Conservation (phyloP, 306 rosid genomes). For the Medicago lupulina region DNA sequence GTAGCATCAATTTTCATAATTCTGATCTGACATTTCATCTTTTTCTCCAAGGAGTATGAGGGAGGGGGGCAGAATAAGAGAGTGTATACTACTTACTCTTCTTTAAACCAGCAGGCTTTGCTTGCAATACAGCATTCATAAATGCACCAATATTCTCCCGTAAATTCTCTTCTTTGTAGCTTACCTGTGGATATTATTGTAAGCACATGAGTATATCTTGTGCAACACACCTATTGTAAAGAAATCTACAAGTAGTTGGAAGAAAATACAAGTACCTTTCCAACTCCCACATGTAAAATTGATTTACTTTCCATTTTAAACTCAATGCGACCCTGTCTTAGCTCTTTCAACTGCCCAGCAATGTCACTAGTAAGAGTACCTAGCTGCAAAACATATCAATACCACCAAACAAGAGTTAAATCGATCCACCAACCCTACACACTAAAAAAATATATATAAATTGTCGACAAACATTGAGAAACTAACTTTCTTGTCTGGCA, state of each 20-base stretch:
- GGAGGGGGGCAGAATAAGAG: conserved; percentile 8
- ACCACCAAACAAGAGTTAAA: conserved; percentile 42
- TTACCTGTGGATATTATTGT: conserved; percentile 60
- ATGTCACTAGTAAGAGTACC: conserved; percentile 95
- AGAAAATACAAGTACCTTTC: conserved; percentile 68
- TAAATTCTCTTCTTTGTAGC: conserved; percentile 73
- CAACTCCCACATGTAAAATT: conserved; percentile 86
- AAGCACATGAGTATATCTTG: conserved; percentile 22
- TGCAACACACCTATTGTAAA: conserved; percentile 15
- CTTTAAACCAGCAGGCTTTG: conserved; percentile 91
- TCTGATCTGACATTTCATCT: conserved; percentile 15
- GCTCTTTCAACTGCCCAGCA: conserved; percentile 79
- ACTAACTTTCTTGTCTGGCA: conserved; percentile 97
- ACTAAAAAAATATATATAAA: conserved; percentile 33
- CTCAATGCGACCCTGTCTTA: conserved; percentile 81
- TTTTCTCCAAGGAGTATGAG: not conserved
- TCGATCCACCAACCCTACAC: conserved; percentile 15
- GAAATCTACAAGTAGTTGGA: conserved; percentile 31
- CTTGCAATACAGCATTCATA: conserved; percentile 81
- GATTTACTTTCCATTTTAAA: conserved; percentile 96
- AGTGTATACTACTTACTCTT: conserved; percentile 69
- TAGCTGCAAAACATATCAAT: conserved; percentile 61
- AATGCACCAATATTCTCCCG: conserved; percentile 96
- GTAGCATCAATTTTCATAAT: not conserved
- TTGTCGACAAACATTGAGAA: conserved; percentile 35